Evolutionary conservation across 2,329 filamentous ascomycete genomes (phyloP), one percentile per base, ranked within the genome.

Genomic region (Beauveria australis): DNA sequence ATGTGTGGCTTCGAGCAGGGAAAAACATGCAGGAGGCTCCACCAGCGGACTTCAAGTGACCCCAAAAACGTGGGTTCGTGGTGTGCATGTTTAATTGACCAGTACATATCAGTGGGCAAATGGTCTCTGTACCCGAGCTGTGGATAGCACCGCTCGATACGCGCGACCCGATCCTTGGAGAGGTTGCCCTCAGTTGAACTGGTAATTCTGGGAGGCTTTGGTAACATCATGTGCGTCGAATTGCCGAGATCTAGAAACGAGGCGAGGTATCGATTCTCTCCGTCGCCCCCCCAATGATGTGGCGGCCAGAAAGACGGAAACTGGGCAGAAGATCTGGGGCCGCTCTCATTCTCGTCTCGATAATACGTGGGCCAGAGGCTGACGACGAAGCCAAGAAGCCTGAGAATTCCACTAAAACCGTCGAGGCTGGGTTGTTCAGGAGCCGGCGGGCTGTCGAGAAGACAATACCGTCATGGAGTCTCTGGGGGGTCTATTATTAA

Each of bases 91-190:
- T 30, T 19, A 37, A 37, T 37, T 49, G 47, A 18, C 47, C 5
- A 18, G 22, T n/a, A 24, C 24, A 48, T 18, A 48, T 49, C 22
- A 22, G 26, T 47, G 30, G 53, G 47, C 53, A 56, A 56, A 56
- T 56, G 43, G 53, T 56, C 43, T 47, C 53, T 48, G 43, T 56
- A 37, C 43, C 43, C 53, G 43, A 48, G 22, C 30, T 56, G 43
- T 56, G 53, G 53, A 19, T 22, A 37, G 28, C 28, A 10, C 19
- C 33, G 33, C 28, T 18, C 26, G 19, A 56, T 24, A 26, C 30
- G 49, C 49, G 10, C 9, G n/a, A 22, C 12, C 14, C 18, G 19
- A 22, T 37, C 33, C 33, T 5, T 12, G 8, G 47, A 52, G 18
- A 53, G 37, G 5, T 18, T 53, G 22, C 26, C 19, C 5, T 26